These are phyloP conservation scores for Eucalyptus rudis DNA, from an alignment of 345 rosid genomes.

Conservation along the genomic window DNA sequence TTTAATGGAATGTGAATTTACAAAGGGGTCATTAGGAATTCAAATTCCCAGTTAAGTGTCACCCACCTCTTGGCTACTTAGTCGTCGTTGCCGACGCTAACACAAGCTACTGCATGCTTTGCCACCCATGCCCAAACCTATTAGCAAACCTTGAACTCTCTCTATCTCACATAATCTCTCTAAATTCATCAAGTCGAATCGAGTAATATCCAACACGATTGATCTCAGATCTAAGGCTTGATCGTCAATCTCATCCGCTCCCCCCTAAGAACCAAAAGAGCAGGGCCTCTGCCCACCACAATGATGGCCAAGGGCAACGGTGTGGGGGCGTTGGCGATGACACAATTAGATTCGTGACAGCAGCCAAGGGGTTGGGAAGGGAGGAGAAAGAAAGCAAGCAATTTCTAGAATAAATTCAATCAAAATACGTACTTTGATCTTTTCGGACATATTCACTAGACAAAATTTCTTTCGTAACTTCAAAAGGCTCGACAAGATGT, in stretches of 20 bases:
- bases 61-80: not conserved
- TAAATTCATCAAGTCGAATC: not conserved
- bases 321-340: not conserved
- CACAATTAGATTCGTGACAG: fast-evolving
- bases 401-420: not conserved
- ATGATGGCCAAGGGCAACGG: not conserved
- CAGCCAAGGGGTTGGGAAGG: not conserved
- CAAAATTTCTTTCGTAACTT: not conserved
- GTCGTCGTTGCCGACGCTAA: fast-evolving
- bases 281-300: not conserved
- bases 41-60: not conserved
- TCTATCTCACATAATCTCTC: not conserved
- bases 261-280: not conserved
- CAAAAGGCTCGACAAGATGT: not conserved
- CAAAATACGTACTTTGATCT: not conserved
- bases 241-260: not conserved
- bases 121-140: not conserved
- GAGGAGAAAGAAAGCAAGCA: not conserved
- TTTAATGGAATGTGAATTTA: not conserved
- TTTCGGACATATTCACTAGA: not conserved
- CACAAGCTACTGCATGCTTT: not conserved
- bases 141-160: not conserved
- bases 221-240: not conserved
- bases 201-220: not conserved
- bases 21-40: not conserved